Evolutionary conservation across 2,329 filamentous ascomycete genomes (phyloP).

Genomic region (Aquanectria penicillioides): DNA sequence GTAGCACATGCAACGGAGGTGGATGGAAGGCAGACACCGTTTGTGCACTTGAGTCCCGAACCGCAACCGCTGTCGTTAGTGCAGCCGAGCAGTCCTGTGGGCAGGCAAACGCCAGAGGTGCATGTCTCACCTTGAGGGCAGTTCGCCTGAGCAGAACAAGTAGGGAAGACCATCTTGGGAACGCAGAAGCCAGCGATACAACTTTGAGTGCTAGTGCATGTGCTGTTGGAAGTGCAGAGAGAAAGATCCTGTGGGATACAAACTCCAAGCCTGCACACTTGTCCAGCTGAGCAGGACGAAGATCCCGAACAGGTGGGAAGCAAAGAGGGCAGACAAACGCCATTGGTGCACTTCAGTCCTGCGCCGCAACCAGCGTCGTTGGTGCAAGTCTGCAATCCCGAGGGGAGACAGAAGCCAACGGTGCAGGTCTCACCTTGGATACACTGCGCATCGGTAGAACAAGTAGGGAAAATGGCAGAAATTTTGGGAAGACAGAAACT

Average conservation of each 20-base stretch:
- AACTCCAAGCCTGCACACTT: not conserved
- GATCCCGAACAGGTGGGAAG: not conserved
- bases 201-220: not conserved
- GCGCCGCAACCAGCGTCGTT: not conserved
- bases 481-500: not conserved
- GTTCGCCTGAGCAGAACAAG: not conserved
- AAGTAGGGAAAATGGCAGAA: not conserved
- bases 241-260: not conserved
- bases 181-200: not conserved
- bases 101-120: slow-evolving; percentile 1
- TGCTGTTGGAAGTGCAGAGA: not conserved
- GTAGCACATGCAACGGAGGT: not conserved
- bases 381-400: not conserved
- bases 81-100: not conserved
- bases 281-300: not conserved
- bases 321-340: not conserved
- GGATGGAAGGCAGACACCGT: not conserved
- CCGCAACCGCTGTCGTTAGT: not conserved
- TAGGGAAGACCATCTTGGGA: not conserved
- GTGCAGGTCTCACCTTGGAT: not conserved
- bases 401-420: not conserved
- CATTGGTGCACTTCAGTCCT: not conserved
- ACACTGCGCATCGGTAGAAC: not conserved
- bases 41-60: not conserved
- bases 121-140: not conserved